phyloP scores from a whole-genome alignment of 768 basidiomycete genomes.

The Amanita subjunquillea region DNA sequence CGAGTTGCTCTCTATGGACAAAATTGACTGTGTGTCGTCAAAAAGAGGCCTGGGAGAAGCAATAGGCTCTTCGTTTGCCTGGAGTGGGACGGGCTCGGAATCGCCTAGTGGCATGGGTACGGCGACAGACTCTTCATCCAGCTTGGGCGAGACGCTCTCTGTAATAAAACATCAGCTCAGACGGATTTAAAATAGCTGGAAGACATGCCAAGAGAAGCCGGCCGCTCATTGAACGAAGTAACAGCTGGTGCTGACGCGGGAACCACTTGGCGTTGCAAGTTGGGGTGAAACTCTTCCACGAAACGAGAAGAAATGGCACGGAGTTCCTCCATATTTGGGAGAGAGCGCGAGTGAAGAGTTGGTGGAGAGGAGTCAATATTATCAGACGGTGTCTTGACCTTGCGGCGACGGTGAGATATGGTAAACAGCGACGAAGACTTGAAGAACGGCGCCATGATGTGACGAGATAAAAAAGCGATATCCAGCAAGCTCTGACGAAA shows the following conservation, averaged over 20 bases:
- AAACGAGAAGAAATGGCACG: neutral
- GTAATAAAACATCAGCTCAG: neutral
- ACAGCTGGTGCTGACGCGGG: neutral
- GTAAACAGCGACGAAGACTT: neutral
- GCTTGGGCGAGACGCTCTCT: neutral
- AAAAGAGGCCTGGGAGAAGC: neutral
- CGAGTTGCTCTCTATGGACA: too few species aligned
- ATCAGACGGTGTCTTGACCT: neutral
- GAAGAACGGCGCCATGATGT: constrained; percentile 3
- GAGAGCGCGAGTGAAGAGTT: neutral
- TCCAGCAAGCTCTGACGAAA: neutral
- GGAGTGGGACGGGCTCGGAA: neutral
- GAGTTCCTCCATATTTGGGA: neutral
- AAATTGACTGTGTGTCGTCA: neutral
- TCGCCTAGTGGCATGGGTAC: neutral
- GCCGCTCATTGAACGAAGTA: neutral
- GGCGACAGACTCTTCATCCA: neutral
- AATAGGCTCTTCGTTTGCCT: neutral
- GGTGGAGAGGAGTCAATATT: neutral
- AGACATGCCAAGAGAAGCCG: neutral
- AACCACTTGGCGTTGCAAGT: neutral
- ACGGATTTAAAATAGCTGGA: neutral
- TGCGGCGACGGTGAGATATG: neutral
- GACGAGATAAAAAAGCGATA: neutral
- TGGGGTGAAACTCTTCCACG: neutral